Evolutionary conservation across 2,329 filamentous ascomycete species (phyloP).

Genomic region (Talaromyces sp.): DNA sequence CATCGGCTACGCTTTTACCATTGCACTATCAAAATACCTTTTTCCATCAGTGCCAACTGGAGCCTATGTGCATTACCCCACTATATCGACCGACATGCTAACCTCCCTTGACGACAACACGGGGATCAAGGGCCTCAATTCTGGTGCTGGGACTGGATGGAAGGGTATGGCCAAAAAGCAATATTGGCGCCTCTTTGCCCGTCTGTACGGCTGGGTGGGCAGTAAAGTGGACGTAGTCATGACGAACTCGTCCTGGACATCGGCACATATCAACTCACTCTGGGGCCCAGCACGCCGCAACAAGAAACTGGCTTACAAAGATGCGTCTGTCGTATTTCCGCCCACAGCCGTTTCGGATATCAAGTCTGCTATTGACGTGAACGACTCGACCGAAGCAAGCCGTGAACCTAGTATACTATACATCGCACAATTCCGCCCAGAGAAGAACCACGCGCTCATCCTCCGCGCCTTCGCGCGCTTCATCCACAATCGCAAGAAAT

Average conservation of each 20-base stretch:
- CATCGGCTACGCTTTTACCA: slow-evolving; percentile 93
- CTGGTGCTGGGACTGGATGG: slow-evolving; percentile 71
- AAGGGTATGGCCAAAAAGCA: slow-evolving; percentile 68
- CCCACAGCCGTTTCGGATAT: slow-evolving; percentile 88
- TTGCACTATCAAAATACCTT: slow-evolving; percentile 76
- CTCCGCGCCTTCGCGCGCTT: slow-evolving; percentile 80
- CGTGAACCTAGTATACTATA: slow-evolving; percentile 77
- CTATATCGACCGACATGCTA: slow-evolving; percentile 97
- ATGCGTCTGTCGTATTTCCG: slow-evolving; percentile 73
- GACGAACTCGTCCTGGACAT: slow-evolving; percentile 97
- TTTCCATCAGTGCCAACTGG: slow-evolving; percentile 79
- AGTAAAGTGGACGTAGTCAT: slow-evolving; percentile 87
- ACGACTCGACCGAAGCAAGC: slow-evolving; percentile 62
- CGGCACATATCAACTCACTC: slow-evolving; percentile 72
- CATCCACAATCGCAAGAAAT: slow-evolving; percentile 51
- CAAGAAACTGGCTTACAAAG: slow-evolving; percentile 42
- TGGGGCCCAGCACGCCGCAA: slow-evolving; percentile 59
- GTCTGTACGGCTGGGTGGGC: slow-evolving; percentile 77
- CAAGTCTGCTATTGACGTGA: slow-evolving; percentile 69
- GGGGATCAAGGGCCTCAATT: slow-evolving; percentile 71
- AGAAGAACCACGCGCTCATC: slow-evolving; percentile 92
- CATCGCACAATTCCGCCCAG: slow-evolving; percentile 94
- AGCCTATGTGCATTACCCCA: slow-evolving; percentile 96
- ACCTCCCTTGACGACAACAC: slow-evolving; percentile 67
- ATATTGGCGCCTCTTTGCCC: slow-evolving; percentile 86